Conservation (phyloP, 78 protist genomes). For the Capsaspora owczarzaki region DNA sequence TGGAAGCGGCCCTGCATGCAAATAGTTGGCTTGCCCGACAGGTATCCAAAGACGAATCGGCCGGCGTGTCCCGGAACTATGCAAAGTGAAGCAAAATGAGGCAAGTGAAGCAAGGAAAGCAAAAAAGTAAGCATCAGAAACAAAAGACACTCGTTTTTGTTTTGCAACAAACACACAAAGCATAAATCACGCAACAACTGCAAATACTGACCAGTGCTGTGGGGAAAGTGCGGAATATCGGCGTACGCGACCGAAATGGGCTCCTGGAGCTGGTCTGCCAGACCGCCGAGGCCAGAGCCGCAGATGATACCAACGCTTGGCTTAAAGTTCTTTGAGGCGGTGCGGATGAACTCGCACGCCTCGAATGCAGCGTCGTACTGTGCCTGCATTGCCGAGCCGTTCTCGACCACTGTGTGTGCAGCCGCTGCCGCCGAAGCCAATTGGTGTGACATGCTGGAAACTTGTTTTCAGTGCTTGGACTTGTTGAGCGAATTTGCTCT, state of each 20-base stretch:
- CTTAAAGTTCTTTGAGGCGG: too few relatives aligned
- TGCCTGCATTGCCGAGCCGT: too few relatives aligned
- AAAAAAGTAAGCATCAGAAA: neutral
- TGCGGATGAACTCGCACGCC: too few relatives aligned
- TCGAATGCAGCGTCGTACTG: too few relatives aligned
- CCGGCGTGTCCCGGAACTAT: conserved; percentile 35
- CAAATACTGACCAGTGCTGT: neutral
- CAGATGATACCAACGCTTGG: conserved; percentile 14
- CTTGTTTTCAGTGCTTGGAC: too few relatives aligned
- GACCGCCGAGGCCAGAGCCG: conserved; percentile 38
- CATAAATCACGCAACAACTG: neutral
- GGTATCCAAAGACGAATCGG: conserved; percentile 12
- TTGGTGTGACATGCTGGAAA: too few relatives aligned
- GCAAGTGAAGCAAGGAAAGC: neutral
- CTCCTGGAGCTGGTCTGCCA: conserved; percentile 16
- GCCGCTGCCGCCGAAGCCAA: too few relatives aligned
- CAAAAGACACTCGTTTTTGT: neutral
- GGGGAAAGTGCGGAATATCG: conserved; percentile 36
- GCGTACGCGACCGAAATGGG: neutral
- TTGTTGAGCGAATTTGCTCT: too few relatives aligned
- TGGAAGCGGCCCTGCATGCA: conserved; percentile 35
- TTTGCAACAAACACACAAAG: neutral
- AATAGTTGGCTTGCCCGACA: conserved; percentile 9
- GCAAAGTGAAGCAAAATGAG: neutral
- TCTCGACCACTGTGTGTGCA: too few relatives aligned